Base-by-base conservation (phyloP, 805 yeast species). In the Suhomyces sp. region DNA sequence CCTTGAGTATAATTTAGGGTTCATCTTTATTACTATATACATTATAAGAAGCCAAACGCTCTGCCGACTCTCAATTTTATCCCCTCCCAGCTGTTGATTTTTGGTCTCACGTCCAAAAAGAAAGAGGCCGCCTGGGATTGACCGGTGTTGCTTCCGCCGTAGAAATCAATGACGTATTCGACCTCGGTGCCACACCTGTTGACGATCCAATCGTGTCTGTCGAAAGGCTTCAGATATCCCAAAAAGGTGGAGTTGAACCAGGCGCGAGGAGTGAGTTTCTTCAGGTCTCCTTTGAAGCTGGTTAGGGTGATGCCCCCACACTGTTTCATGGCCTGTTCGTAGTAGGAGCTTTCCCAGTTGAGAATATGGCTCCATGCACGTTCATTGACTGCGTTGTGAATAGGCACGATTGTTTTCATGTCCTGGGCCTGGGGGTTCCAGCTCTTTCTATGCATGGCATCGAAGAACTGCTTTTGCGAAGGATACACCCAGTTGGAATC, bases 151-250 rank as follows among this genome's bases (percentile, higher is more conserved):
- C 33, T 47, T 1, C 65, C 67, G 10, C 82, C 67, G 69, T 93
- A 93, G 66, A 91, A 93, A 68, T 93, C 99, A 63, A 93, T 93
- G 44, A 93, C 97, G 62, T 93, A 93, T 47, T 90, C 97, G 19
- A 93, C 80, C 48, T 81, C 79, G 22, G 73, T 79, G 3, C 98
- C 98, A 68, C 97, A 90, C 50, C 97, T 75, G 61, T 88, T 85
- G 9, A 93, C 80, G 6, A 80, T 76, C 99, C 99, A 93, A 70
- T 93, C 99, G 66, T 93, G 99, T 62, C 99, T 81, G 70, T 93
- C 99, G 71, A 93, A 93, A 0, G 99, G 99, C 56, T 80, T 80
- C 48, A 83, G 84, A 53, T 81, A 77, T 0, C 96, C 97, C 49
- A 89, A 62, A 38, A 84, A 64, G 54, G 85, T 81, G 54, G 87